Conservation (phyloP, 192 early-diverging fungal species). For the Fimicolochytrium jonesii region DNA sequence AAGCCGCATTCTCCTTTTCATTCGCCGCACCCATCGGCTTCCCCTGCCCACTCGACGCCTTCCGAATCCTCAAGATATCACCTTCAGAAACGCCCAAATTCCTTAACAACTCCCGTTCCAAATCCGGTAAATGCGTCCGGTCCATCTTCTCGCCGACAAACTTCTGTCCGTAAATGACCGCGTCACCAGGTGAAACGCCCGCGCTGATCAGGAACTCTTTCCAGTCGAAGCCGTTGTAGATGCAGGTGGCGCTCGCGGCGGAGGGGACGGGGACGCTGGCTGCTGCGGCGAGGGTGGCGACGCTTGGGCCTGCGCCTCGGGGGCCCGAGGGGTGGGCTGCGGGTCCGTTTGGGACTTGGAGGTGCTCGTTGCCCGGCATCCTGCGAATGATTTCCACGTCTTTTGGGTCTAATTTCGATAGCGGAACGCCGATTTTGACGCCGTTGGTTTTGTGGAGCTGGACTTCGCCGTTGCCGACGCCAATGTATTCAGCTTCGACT, state of each 20-base stretch:
- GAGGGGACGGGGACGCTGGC: constrained; percentile 15
- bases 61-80: constrained; percentile 76
- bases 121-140: constrained; percentile 64
- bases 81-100: constrained; percentile 78
- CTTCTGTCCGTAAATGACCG: constrained; percentile 73
- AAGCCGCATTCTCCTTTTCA: constrained; percentile 45
- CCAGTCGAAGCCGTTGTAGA: constrained; percentile 87
- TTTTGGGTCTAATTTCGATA: constrained; percentile 75
- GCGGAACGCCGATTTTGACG: constrained; percentile 86
- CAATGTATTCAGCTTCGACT: constrained; percentile 85
- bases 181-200: constrained; percentile 66
- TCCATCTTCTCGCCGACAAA: constrained; percentile 90
- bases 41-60: constrained; percentile 34
- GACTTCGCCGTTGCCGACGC: constrained; percentile 75
- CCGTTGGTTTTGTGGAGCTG: constrained; percentile 94
- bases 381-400: constrained; percentile 43
- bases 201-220: constrained; percentile 84
- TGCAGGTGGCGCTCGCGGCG: constrained; percentile 19
- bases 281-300: constrained; percentile 29
- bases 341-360: constrained; percentile 20
- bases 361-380: constrained; percentile 37
- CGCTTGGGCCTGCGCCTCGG: constrained; percentile 17
- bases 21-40: constrained; percentile 1
- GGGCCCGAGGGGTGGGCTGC: constrained; percentile 12
- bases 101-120: constrained; percentile 71